phyloP scores from a whole-genome alignment of 2,329 filamentous ascomycete species.

The Calonectria ilicicola region DNA sequence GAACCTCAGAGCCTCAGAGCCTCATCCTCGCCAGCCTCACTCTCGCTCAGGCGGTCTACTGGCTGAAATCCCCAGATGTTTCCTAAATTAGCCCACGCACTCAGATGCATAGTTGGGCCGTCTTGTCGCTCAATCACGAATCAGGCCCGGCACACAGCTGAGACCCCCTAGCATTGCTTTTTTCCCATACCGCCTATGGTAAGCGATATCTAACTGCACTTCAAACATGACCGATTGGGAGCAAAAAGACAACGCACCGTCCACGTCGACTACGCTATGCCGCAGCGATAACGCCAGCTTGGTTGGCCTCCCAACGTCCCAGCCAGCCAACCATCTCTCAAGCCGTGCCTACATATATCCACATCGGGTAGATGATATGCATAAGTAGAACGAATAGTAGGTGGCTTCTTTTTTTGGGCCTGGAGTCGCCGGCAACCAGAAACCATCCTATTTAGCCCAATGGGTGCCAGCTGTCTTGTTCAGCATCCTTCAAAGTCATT shows the following conservation, averaged over 20 bases:
- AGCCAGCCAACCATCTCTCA: conserved; percentile 9
- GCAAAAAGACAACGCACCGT: background rate
- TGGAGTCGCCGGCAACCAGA: background rate
- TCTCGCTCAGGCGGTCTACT: background rate
- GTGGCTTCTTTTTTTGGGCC: background rate
- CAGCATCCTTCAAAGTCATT: background rate
- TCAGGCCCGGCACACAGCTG: background rate
- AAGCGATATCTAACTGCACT: background rate
- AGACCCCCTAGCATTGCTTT: background rate
- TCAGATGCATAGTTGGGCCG: background rate
- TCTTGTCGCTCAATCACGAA: background rate
- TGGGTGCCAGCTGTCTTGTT: background rate
- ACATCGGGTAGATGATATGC: background rate
- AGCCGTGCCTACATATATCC: background rate
- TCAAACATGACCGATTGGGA: background rate
- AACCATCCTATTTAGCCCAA: background rate
- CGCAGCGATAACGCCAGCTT: background rate
- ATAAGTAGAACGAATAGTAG: background rate
- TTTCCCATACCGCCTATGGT: background rate
- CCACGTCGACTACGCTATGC: background rate
- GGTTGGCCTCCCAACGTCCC: conserved; percentile 35
- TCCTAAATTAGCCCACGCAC: background rate
- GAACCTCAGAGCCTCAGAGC: too few relatives aligned
- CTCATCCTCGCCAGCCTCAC: background rate
- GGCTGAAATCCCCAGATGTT: background rate